Base-by-base conservation (phyloP, 1,284 basidiomycete genomes). In the Leccinum solheimii region DNA sequence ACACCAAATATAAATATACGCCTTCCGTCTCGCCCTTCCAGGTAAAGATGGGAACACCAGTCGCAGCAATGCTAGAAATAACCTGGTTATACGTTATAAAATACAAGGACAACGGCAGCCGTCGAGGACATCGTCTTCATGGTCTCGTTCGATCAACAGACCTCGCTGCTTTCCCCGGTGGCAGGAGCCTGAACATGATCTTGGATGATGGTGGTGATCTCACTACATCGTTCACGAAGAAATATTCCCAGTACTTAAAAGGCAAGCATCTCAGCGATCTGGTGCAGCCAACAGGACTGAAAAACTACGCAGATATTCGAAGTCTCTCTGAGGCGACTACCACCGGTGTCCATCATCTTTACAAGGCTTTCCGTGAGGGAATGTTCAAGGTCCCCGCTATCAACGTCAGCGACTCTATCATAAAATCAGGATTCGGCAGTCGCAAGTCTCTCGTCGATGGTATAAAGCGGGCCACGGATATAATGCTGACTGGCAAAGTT, bases 401-500 rank as follows among this genome's bases (percentile, higher is more conserved):
- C 87, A 99, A 99, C 79, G 97, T 99, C 78, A 97, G 97, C 79
- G 95, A 98, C 83, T 98, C 97, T 27, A 97, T 99, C 75, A 99
- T 97, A 72, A 99, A 99, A 83, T 98, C 95, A 77, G 99, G 99
- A 85, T 99, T 99, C 76, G 91, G 92, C 79, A 92, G 97, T 84
- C 94, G 97, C 75, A 97, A 99, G 82, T 99, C 97, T 56, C 92
- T 99, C 69, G 97, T 99, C 69, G 97, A 99, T 77, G 97, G 97
- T 76, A 98, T 99, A 85, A 99, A 99, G 88, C 95, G 97, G 77
- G 97, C 97, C 65, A 99, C 97, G 71, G 97, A 99, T 79, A 94
- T 99, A 78, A 99, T 99, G 97, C 89, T 99, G 76, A 97, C 97
- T 72, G 97, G 97, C 64, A 99, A 99, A 83, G 94, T 98, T 69